Evolutionary conservation across 345 rosid species (phyloP), one percentile per base, ranked within the genome.

Genomic region (Syzygium jambos): DNA sequence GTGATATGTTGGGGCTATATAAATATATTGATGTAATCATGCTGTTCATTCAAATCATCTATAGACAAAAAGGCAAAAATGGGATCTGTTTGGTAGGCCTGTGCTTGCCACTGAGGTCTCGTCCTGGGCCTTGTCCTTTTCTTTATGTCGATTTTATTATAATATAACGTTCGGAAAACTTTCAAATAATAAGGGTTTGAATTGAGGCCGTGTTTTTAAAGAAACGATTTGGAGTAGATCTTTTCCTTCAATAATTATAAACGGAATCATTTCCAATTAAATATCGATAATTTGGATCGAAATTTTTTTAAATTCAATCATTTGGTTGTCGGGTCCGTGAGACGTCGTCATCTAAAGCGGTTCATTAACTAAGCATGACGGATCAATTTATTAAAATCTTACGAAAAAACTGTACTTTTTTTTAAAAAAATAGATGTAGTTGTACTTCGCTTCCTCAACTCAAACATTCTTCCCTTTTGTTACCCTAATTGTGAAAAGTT

Each of bases 101-200:
- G 55, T 92, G 96, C 92, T 93, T 90, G 90, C 95, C 95, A 94
- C 93, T 91, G 90, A 90, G 85, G 93, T 93, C 94, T 91, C 93
- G 86, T 92, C 92, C 68, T 52, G 78, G 86, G 68, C 88, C 86
- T 89, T 86, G 89, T 53, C 53, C 54, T 34, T 38, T 16, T 85
- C 85, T 88, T 82, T 87, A 73, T 91, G 25, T 11, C 13, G 41
- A 78, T 86, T 86, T 53, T 63, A 41, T 11, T 68, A 29, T 13
- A 63, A 6, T 34, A n/a, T 43, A 43, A 43, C 1, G 46, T 29
- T 7, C 1, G 21, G 5, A 0, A 29, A 7, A 19, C 7, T 30
- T 30, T 68, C 78, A 16, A 8, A 68, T 68, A 8, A 68, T 68
- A 30, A 68, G 11, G 34, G 17, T 15, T 30, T 38, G 1, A 68